A percentile compares a stretch with the other conserved stretches of the same genome.
Conservation (phyloP, 768 basidiomycete species). For the Fomitopsis pulvina region DNA sequence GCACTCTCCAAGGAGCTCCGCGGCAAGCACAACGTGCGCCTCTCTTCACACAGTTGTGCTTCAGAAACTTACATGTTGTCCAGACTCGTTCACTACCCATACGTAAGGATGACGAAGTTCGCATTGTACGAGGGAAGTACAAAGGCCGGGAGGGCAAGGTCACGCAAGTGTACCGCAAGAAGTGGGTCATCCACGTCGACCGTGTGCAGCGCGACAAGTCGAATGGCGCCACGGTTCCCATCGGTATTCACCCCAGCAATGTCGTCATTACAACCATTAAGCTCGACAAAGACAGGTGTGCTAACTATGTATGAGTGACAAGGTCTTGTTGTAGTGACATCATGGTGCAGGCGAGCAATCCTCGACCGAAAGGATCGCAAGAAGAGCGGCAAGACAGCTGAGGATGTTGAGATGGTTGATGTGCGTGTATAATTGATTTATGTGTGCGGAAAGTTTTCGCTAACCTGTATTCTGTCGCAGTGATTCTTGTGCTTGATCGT, state of each 20-base stretch:
- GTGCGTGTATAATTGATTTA: conserved; percentile 35
- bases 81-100: conserved; percentile 90
- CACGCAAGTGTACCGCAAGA: conserved; percentile 96
- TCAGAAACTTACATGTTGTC: neutral
- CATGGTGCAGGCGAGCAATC: conserved; percentile 60
- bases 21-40: conserved; percentile 76
- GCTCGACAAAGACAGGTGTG: conserved; percentile 83
- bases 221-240: conserved; percentile 88
- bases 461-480: conserved; percentile 16
- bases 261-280: conserved; percentile 92
- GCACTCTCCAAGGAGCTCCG: conserved; percentile 93
- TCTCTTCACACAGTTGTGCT: neutral
- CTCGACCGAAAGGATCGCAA: conserved; percentile 82
- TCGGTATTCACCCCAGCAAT: conserved; percentile 95
- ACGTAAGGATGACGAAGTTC: conserved; percentile 97
- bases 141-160: conserved; percentile 99
- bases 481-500: conserved; percentile 26
- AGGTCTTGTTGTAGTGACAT: neutral
- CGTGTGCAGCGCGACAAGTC: conserved; percentile 97
- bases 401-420: conserved; percentile 76
- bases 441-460: conserved; percentile 8
- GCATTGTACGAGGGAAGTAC: conserved; percentile 95
- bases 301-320: neutral
- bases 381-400: conserved; percentile 42
- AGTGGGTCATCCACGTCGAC: conserved; percentile 98